A percentile compares a stretch with the other conserved stretches of the same genome.
These are phyloP conservation scores for Naganishia kalamii DNA, from an alignment of 768 basidiomycete species.

Conservation along the genomic window DNA sequence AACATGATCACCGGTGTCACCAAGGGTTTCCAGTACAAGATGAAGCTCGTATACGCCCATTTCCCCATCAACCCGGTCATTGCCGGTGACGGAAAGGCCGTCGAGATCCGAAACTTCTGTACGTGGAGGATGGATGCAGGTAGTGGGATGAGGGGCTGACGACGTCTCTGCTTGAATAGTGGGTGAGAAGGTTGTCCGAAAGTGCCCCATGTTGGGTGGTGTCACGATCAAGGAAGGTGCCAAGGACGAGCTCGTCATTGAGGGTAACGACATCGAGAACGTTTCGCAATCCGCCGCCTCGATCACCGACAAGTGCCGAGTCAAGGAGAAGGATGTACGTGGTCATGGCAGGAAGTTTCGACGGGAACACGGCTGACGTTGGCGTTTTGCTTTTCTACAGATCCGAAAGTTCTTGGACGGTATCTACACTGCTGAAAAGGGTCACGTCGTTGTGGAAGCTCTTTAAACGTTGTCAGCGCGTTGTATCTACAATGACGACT, in stretches of 20 bases:
- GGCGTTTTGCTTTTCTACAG: constrained; percentile 44
- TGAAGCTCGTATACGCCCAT: constrained; percentile 98
- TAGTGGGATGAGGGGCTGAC: not conserved
- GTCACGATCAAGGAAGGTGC: constrained; percentile 47
- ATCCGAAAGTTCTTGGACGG: constrained; percentile 85
- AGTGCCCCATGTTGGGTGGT: constrained; percentile 85
- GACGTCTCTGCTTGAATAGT: constrained; percentile 25
- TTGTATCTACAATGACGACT: constrained; percentile 18
- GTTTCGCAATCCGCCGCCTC: constrained; percentile 97
- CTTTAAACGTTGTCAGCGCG: constrained; percentile 17
- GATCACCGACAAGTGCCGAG: constrained; percentile 91
- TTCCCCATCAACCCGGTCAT: constrained; percentile 97
- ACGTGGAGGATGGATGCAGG: constrained; percentile 16
- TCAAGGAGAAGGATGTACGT: constrained; percentile 79
- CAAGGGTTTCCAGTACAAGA: constrained; percentile 99
- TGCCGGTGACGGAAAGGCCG: constrained; percentile 38
- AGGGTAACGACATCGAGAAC: constrained; percentile 92
- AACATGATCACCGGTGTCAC: constrained; percentile 99
- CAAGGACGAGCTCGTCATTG: constrained; percentile 60
- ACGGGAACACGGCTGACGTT: not conserved
- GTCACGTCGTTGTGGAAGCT: constrained; percentile 39
- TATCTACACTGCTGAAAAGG: constrained; percentile 46
- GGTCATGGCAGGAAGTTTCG: not conserved
- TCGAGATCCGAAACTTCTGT: constrained; percentile 49
- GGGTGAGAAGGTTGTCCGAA: constrained; percentile 71